A percentile compares a stretch with the other conserved stretches of the same genome.
phyloP scores from a whole-genome alignment of 192 early-diverging fungal genomes.

The Chytriomyces hyalinus region DNA sequence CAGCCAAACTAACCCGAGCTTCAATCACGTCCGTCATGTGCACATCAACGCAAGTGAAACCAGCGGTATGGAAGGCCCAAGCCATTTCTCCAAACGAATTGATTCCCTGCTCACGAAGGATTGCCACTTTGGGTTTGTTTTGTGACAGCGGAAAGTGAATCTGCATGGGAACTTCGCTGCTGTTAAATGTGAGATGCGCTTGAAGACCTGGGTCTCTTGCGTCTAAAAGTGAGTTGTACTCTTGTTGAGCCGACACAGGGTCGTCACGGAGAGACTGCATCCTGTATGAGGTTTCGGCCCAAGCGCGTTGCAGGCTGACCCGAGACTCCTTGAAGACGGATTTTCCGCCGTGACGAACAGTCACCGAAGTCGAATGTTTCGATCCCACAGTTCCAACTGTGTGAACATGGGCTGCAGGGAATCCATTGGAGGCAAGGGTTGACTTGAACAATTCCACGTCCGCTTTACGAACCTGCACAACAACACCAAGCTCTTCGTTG shows the following conservation, averaged over 20 bases:
- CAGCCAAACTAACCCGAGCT: conserved; percentile 53
- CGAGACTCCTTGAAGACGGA: conserved; percentile 65
- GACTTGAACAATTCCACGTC: conserved; percentile 61
- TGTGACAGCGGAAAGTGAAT: conserved; percentile 33
- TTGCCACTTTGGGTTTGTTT: conserved; percentile 80
- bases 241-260: conserved; percentile 81
- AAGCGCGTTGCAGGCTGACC: conserved; percentile 75
- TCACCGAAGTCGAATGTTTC: conserved; percentile 53
- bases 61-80: conserved; percentile 90
- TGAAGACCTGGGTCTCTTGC: conserved; percentile 78
- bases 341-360: conserved; percentile 38
- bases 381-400: conserved; percentile 51
- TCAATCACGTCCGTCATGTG: conserved; percentile 96
- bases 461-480: conserved; percentile 78
- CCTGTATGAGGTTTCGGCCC: conserved; percentile 89
- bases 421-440: conserved; percentile 57
- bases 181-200: conserved; percentile 81
- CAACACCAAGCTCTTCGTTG: conserved; percentile 98
- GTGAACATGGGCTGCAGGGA: conserved; percentile 63
- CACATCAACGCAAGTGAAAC: conserved; percentile 93
- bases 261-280: conserved; percentile 93
- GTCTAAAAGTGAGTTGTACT: conserved; percentile 76
- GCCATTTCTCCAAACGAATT: conserved; percentile 97
- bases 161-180: conserved; percentile 40
- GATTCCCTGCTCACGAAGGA: conserved; percentile 97